Evolutionary conservation across 192 early-diverging fungal genomes (phyloP).

Genomic region (Backusella morwellensis): DNA sequence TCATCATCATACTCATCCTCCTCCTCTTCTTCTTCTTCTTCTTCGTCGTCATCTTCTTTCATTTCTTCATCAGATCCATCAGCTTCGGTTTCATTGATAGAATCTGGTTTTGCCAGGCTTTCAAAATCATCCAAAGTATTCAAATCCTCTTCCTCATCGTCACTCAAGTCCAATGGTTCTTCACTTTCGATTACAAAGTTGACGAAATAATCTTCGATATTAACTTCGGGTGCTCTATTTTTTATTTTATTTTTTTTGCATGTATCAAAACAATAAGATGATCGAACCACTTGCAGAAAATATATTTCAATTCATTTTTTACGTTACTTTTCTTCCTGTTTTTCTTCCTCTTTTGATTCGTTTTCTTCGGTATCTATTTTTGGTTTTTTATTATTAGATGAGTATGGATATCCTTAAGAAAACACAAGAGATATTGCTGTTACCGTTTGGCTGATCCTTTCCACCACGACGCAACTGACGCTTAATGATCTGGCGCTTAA

Average conservation of each 20-base stretch:
- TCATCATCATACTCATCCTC: conserved; percentile 27
- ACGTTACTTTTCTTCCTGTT: background rate
- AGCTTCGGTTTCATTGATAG: conserved; percentile 6
- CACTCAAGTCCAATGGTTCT: conserved; percentile 28
- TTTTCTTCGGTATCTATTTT: background rate
- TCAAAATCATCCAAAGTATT: conserved; percentile 30
- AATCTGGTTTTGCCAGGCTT: conserved; percentile 16
- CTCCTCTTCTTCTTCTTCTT: background rate
- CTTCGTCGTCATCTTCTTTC: background rate
- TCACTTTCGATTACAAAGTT: conserved; percentile 18
- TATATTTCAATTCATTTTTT: background rate
- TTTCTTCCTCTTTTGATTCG: background rate
- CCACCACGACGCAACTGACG: conserved; percentile 19
- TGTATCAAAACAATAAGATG: background rate
- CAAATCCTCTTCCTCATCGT: conserved; percentile 34
- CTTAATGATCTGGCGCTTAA: conserved; percentile 21
- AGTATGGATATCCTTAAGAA: too few relatives aligned
- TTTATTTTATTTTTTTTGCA: background rate
- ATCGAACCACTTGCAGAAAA: background rate
- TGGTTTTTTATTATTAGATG: background rate
- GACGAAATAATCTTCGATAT: conserved; percentile 20
- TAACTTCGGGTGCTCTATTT: conserved; percentile 2
- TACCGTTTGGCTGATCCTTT: conserved; percentile 2
- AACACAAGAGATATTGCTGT: too few relatives aligned
- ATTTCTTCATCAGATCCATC: conserved; percentile 18